Percentiles rank a stretch among this genome's conserved stretches.
Conservation (phyloP, 1,284 basidiomycete species). For the Filobasidium uniguttulatum region DNA sequence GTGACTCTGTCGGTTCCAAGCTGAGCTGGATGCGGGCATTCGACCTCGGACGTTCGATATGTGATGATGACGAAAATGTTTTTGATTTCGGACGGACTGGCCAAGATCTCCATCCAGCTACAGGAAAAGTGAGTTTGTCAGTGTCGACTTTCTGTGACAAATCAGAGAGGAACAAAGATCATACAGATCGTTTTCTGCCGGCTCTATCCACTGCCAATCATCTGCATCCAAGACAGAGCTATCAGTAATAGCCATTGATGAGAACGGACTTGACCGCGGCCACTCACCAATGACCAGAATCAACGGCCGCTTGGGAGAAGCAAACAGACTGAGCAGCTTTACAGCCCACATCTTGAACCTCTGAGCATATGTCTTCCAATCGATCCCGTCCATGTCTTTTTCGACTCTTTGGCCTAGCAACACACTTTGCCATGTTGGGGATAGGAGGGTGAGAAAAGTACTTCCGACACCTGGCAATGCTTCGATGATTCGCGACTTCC, state of each 20-base stretch:
- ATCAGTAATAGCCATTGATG: background rate
- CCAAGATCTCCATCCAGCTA: too few species aligned
- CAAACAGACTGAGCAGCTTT: conserved; percentile 28
- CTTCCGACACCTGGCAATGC: conserved; percentile 21
- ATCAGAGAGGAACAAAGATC: background rate
- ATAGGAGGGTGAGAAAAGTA: conserved; percentile 24
- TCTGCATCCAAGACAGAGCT: conserved; percentile 13
- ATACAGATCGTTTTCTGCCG: conserved; percentile 17
- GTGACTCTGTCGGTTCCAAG: background rate
- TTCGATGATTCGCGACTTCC: conserved; percentile 20
- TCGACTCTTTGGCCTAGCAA: conserved; percentile 11
- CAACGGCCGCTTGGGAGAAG: conserved; percentile 22
- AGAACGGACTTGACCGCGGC: background rate
- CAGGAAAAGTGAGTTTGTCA: too few species aligned
- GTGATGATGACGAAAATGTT: too few species aligned
- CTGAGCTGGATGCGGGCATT: too few species aligned
- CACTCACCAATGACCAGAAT: conserved; percentile 21
- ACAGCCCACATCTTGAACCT: conserved; percentile 22
- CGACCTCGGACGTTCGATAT: too few species aligned
- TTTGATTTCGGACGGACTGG: too few species aligned
- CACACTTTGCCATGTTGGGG: conserved; percentile 20
- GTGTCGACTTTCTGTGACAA: too few species aligned
- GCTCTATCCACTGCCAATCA: conserved; percentile 30
- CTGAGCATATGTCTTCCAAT: conserved; percentile 13
- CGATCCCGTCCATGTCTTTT: conserved; percentile 3